Conservation (phyloP, 441 rosid species). For the Arabidopsis lyrata region DNA sequence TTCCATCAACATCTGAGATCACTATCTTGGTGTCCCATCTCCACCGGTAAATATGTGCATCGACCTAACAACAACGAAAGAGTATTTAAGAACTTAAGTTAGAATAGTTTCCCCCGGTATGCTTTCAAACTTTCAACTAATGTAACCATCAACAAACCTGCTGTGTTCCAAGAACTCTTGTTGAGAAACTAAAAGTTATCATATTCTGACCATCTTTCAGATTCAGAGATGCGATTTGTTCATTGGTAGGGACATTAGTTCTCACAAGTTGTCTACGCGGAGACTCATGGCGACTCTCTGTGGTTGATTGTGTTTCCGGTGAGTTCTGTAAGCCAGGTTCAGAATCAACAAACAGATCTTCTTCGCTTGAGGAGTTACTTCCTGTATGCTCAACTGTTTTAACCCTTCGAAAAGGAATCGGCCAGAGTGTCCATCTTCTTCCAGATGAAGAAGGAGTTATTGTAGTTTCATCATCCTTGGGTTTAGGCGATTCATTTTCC, state of each 20-base stretch:
- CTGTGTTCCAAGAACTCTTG: slow-evolving; percentile 89
- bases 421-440: slow-evolving; percentile 88
- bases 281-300: slow-evolving; percentile 52
- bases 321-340: slow-evolving; percentile 62
- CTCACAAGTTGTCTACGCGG: slow-evolving; percentile 73
- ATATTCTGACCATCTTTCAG: slow-evolving; percentile 90
- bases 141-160: slow-evolving; percentile 58
- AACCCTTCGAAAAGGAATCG: slow-evolving; percentile 78
- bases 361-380: slow-evolving; percentile 77
- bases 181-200: slow-evolving; percentile 84
- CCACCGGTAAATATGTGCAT: slow-evolving; percentile 91
- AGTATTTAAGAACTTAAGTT: slow-evolving; percentile 34
- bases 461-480: slow-evolving; percentile 53
- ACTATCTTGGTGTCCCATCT: slow-evolving; percentile 90
- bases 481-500: slow-evolving; percentile 50
- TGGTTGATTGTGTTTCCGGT: slow-evolving; percentile 41
- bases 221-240: slow-evolving; percentile 85
- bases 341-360: slow-evolving; percentile 72
- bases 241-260: slow-evolving; percentile 82
- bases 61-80: slow-evolving; percentile 61
- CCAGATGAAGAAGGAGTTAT: slow-evolving; percentile 58
- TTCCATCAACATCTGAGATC: slow-evolving; percentile 94
- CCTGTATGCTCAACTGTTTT: slow-evolving; percentile 71
- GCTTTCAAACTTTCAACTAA: slow-evolving; percentile 27
- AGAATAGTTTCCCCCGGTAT: not conserved